Evolutionary conservation across 495 filamentous ascomycete species (phyloP).

Genomic region (Penicillium atrosanguineum): DNA sequence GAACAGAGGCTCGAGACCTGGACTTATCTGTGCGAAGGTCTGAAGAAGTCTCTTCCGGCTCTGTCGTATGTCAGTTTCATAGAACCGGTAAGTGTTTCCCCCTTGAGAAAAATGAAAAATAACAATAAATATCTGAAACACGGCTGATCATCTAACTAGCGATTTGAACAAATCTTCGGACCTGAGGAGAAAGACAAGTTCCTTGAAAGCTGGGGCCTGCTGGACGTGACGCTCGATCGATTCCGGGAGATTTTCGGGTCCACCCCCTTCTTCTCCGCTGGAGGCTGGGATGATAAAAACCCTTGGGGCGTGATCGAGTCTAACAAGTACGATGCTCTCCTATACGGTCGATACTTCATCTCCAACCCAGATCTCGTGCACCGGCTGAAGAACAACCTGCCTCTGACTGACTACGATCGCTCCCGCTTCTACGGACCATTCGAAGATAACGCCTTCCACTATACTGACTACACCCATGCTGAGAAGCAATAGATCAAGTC

Average conservation of each 20-base stretch:
- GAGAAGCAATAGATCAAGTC: slow-evolving; percentile 4
- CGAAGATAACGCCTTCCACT: slow-evolving; percentile 33
- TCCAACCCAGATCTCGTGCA: slow-evolving; percentile 66
- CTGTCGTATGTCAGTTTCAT: slow-evolving; percentile 54
- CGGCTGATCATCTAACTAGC: slow-evolving; percentile 16
- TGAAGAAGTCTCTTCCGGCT: slow-evolving; percentile 45
- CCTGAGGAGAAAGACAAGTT: slow-evolving; percentile 45
- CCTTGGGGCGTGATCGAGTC: slow-evolving; percentile 44
- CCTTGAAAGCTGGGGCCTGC: slow-evolving; percentile 43
- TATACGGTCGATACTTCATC: slow-evolving; percentile 65
- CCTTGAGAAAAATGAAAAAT: neutral
- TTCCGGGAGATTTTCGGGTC: slow-evolving; percentile 46
- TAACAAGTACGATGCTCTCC: slow-evolving; percentile 38
- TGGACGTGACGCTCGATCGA: slow-evolving; percentile 31
- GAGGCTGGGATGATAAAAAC: slow-evolving; percentile 48
- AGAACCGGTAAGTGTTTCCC: slow-evolving; percentile 40
- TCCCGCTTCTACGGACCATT: slow-evolving; percentile 57
- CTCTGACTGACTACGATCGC: slow-evolving; percentile 54
- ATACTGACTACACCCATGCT: slow-evolving; percentile 29
- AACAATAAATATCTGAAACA: neutral
- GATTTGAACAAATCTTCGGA: slow-evolving; percentile 50
- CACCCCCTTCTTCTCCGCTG: slow-evolving; percentile 48
- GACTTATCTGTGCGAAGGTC: slow-evolving; percentile 43
- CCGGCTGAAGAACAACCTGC: slow-evolving; percentile 52
- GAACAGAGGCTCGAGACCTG: slow-evolving; percentile 43